A percentile compares a stretch with the other conserved stretches of the same genome.
Conservation (phyloP, 2,329 filamentous ascomycete species). For the Cucurbitaria berberidis region DNA sequence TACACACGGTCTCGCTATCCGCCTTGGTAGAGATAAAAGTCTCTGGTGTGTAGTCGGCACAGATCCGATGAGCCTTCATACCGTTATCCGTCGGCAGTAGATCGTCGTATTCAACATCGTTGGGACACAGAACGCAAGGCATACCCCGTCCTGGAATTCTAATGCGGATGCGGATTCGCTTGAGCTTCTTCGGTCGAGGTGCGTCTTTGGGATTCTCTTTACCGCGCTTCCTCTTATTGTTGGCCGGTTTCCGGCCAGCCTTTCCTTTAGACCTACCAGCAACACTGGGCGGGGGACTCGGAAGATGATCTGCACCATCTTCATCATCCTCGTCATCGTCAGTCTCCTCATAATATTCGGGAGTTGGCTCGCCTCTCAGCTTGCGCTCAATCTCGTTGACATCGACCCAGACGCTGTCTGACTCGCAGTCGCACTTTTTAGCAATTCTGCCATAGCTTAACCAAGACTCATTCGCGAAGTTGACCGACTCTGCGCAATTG, state of each 20-base stretch:
- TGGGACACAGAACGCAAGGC: slow-evolving; percentile 90
- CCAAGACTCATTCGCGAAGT: slow-evolving; percentile 96
- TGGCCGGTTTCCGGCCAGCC: slow-evolving; percentile 74
- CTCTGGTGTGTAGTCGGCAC: slow-evolving; percentile 89
- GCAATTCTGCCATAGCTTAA: slow-evolving; percentile 92
- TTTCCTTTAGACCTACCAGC: slow-evolving; percentile 73
- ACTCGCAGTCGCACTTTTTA: slow-evolving; percentile 95
- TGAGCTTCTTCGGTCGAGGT: slow-evolving; percentile 72
- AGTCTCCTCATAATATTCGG: slow-evolving; percentile 81
- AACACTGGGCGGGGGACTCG: slow-evolving; percentile 78
- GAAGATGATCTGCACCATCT: slow-evolving; percentile 66
- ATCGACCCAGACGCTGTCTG: slow-evolving; percentile 98
- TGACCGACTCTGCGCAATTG: slow-evolving; percentile 98
- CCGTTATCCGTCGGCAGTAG: slow-evolving; percentile 89
- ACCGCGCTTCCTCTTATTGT: slow-evolving; percentile 56
- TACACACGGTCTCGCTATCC: slow-evolving; percentile 73
- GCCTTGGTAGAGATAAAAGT: slow-evolving; percentile 78
- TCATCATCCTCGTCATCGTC: slow-evolving; percentile 70
- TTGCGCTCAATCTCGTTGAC: slow-evolving; percentile 96
- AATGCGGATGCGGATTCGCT: slow-evolving; percentile 72
- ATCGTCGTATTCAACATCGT: slow-evolving; percentile 80
- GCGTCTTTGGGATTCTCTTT: slow-evolving; percentile 51
- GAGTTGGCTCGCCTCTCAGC: slow-evolving; percentile 79
- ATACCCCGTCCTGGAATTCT: slow-evolving; percentile 75
- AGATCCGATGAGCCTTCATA: slow-evolving; percentile 83